Conservation (phyloP, 257 asterid genomes). For the Rauvolfia tetraphylla region DNA sequence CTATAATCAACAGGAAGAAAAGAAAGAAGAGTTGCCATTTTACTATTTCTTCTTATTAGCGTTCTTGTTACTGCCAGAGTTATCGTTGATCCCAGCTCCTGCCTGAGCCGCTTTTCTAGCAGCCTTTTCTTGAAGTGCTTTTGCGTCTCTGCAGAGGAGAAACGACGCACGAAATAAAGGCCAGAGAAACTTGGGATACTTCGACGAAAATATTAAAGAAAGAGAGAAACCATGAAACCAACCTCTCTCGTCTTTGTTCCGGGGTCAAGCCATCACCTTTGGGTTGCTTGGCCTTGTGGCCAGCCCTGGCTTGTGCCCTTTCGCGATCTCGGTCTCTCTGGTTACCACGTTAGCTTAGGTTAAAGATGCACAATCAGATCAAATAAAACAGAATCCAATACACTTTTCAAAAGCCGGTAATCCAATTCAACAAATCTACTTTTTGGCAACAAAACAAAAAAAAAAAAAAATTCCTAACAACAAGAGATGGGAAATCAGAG, state of each 20-base stretch:
- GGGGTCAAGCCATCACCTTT: conserved; percentile 73
- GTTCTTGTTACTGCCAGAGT: conserved; percentile 19
- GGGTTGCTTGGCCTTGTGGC: conserved; percentile 36
- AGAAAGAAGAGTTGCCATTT: not conserved
- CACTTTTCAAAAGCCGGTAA: not conserved
- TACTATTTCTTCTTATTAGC: conserved; percentile 39
- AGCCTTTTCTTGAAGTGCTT: conserved; percentile 70
- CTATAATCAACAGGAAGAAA: not conserved
- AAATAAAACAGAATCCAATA: not conserved
- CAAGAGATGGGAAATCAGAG: conserved; percentile 32
- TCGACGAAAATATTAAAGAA: not conserved
- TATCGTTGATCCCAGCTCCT: conserved; percentile 23
- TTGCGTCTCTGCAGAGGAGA: conserved; percentile 56
- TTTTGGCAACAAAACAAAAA: not conserved
- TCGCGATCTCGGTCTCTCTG: conserved; percentile 87
- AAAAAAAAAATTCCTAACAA: not conserved
- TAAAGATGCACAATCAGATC: conserved; percentile 33
- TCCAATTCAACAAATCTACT: not conserved
- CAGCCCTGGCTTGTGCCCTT: conserved; percentile 76
- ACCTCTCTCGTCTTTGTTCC: conserved; percentile 87
- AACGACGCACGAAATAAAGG: not conserved
- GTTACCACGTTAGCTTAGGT: conserved; percentile 59
- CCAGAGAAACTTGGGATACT: not conserved
- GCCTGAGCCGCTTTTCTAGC: conserved; percentile 63
- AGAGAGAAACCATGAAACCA: not conserved